Base-by-base conservation (phyloP, 306 rosid genomes). In the Fragaria ananassa region DNA sequence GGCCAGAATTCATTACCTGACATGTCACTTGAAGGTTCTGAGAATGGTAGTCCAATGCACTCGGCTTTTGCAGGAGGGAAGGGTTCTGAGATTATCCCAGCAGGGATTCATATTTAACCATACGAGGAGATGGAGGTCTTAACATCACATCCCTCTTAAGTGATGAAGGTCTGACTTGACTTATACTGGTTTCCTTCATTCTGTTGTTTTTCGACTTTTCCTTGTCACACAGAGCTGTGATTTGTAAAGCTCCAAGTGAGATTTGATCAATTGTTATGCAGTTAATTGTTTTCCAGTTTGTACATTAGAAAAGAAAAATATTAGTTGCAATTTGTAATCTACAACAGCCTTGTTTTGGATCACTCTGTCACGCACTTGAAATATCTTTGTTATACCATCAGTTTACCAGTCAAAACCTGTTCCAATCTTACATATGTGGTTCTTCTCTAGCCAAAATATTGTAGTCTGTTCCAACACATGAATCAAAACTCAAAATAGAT, bases 1-100 rank as follows among this genome's bases (percentile, higher is more conserved):
- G 91, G 78, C 45, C 78, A 76, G 3, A 72, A 49, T 69, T 88
- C 96, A 9, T 54, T 89, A 39, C 72, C 89, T n/a, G 95, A 90
- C 15, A 45, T 81, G 29, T 75, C 86, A 29, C 75, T 81, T 3
- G n/a, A 72, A 0, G 90, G 87, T 53, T 64, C 67, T 1, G 81
- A 53, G 69, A 60, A 77, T 46, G 83, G 74, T 62, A 19, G 57
- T 53, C 75, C 10, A 19, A 47, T 68, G 63, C 58, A 74, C 70
- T 41, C 81, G 27, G 74, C 67, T 79, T 70, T 84, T 75, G 77
- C 69, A 62, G 63, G 37, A 67, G 72, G 42, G 18, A 82, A 64
- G 25, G 35, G 39, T 78, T 41, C 74, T 54, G 75, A 66, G 67
- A 71, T 19, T 57, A 29, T 42, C 27, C 34, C 71, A 21, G 62